Percentiles rank a stretch among this genome's conserved stretches.
Evolutionary conservation across 495 filamentous ascomycete species (phyloP).

Genomic region (Hyaloscypha hepaticicola): DNA sequence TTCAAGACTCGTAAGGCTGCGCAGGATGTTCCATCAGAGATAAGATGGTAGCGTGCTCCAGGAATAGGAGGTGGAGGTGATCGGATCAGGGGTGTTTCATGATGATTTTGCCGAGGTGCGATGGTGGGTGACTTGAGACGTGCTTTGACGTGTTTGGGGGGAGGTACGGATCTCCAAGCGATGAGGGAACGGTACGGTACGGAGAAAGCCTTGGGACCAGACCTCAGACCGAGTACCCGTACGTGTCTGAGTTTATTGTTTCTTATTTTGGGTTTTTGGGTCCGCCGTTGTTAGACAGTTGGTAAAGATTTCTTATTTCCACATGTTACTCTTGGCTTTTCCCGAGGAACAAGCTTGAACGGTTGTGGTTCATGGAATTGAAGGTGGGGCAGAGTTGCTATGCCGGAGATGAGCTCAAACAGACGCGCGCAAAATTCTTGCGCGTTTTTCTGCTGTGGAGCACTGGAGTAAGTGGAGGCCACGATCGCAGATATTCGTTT

Average conservation of each 20-base stretch:
- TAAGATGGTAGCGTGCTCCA: neutral
- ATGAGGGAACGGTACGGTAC: neutral
- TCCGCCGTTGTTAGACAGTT: too few species aligned
- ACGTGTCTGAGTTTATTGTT: neutral
- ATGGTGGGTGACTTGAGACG: neutral
- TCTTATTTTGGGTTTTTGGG: neutral
- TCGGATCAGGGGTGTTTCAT: neutral
- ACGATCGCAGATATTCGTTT: neutral
- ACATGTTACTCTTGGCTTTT: neutral
- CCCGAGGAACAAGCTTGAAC: neutral
- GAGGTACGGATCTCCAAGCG: neutral
- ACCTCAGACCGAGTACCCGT: too few species aligned
- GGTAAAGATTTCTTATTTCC: too few species aligned
- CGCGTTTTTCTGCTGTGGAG: neutral
- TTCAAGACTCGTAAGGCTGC: too few species aligned
- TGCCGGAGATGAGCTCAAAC: neutral
- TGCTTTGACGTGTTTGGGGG: neutral
- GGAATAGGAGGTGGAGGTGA: too few species aligned
- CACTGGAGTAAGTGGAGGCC: neutral
- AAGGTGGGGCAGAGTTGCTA: slow-evolving; percentile 1
- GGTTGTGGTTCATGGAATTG: neutral
- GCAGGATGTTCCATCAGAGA: neutral
- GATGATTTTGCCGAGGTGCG: too few species aligned
- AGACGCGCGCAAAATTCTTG: neutral
- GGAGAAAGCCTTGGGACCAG: neutral